Percentiles rank a stretch among this genome's conserved stretches.
Evolutionary conservation across 1,284 basidiomycete genomes (phyloP).

Genomic region (Ustilago loliicola): DNA sequence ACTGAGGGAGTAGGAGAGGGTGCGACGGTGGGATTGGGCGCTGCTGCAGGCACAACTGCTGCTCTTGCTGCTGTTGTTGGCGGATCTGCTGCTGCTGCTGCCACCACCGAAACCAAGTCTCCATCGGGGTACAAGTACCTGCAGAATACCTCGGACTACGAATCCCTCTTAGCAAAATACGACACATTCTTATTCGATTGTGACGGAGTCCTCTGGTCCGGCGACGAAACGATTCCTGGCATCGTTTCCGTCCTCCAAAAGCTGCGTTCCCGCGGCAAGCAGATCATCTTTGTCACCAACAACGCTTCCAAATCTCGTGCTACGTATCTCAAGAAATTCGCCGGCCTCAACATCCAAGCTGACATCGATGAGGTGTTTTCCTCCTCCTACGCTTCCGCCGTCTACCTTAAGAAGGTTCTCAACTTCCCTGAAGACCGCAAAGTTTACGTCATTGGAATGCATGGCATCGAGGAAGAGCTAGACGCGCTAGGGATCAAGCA

Average conservation of each 20-base stretch:
- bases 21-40: constrained; percentile 28
- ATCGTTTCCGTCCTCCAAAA: constrained; percentile 71
- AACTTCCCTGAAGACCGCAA: constrained; percentile 91
- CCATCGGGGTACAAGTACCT: constrained; percentile 51
- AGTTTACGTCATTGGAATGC: constrained; percentile 95
- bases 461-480: constrained; percentile 92
- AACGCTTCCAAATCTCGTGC: constrained; percentile 94
- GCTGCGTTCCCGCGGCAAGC: constrained; percentile 77
- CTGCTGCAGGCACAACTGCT: constrained; percentile 29
- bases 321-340: constrained; percentile 90
- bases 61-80: constrained; percentile 25
- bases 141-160: constrained; percentile 42
- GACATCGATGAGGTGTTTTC: constrained; percentile 89
- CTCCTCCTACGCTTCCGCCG: constrained; percentile 92
- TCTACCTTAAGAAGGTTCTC: constrained; percentile 89
- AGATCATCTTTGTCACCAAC: constrained; percentile 94
- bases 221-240: constrained; percentile 73
- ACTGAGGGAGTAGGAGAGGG: constrained; percentile 10
- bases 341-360: constrained; percentile 86
- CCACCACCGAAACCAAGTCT: background rate
- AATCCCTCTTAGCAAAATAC: constrained; percentile 56
- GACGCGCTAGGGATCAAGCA: constrained; percentile 82
- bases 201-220: constrained; percentile 88
- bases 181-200: constrained; percentile 77
- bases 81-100: constrained; percentile 11